Evolutionary conservation across 2,329 filamentous ascomycete species (phyloP), one percentile per base, ranked within the genome.

Genomic region (Cladosporium sp.): DNA sequence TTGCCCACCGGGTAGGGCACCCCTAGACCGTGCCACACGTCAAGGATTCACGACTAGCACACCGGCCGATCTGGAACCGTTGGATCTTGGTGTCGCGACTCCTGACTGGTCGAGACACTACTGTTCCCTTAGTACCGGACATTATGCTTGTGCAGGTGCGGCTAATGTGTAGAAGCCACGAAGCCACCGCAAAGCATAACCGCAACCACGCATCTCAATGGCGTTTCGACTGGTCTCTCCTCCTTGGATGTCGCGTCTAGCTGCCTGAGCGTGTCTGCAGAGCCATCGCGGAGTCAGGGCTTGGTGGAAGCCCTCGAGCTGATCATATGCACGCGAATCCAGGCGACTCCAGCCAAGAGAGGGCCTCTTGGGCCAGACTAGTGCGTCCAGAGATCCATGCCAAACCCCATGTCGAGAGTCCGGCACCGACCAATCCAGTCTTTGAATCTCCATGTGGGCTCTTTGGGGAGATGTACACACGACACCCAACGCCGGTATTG

Each of bases 1-100:
- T 41, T 50, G 48, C 48, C 43, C 37, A 50, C 40, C 48, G 40
- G 48, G 48, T 50, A 50, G 40, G 48, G 48, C 48, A 37, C 32
- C 48, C 28, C 28, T 28, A 9, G 48, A 28, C 48, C 37, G 48
- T 43, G 48, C 48, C 48, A 50, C 48, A 43, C 32, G 11, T 50
- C 40, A 14, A 38, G 40, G 48, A 50, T 50, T 13, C 19, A 11
- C 48, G 42, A 13, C 13, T 43, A 43, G 46, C n/a, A n/a, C 22
- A 37, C 22, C 34, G 45, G 44, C 19, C 46, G 48, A 50, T 50
- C 48, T 50, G 48, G 48, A 50, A 43, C 48, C 9, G 35, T 38
- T 35, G 32, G 19, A 50, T 49, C 48, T 50, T 43, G 38, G 40
- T 50, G 22, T 28, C 22, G 22, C 22, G 22, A 7, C 31, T 40